Evolutionary conservation across 2,329 filamentous ascomycete genomes (phyloP).

Genomic region (Xylariaceae sp.): DNA sequence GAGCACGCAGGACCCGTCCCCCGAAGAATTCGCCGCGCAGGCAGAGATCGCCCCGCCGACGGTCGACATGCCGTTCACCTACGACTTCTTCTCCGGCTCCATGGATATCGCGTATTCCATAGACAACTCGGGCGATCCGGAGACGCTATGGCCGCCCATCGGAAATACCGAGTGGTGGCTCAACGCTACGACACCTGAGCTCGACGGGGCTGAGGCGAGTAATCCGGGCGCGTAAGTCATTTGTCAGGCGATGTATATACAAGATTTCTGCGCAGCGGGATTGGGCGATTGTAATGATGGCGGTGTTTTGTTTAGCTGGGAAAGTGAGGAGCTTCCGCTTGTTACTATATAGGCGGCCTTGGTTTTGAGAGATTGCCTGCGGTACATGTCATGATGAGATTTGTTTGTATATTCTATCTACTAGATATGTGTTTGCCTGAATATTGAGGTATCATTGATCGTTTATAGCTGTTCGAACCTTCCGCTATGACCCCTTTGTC

Average conservation of each 20-base stretch:
- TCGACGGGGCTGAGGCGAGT: background rate
- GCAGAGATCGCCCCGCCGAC: constrained; percentile 1
- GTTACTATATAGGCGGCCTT: too few species aligned
- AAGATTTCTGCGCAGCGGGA: too few species aligned
- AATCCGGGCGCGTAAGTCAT: background rate
- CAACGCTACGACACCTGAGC: constrained; percentile 5
- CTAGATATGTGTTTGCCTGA: too few species aligned
- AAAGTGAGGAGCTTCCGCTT: too few species aligned
- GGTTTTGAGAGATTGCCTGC: too few species aligned
- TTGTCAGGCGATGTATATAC: background rate
- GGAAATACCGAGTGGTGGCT: constrained; percentile 23
- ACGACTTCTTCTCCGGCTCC: constrained; percentile 13
- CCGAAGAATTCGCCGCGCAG: background rate
- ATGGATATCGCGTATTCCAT: constrained; percentile 26
- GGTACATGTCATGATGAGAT: too few species aligned
- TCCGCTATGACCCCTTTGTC: too few species aligned
- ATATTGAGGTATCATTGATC: too few species aligned
- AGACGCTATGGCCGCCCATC: constrained; percentile 25
- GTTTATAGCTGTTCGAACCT: too few species aligned
- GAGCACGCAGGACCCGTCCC: background rate
- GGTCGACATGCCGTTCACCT: constrained; percentile 10
- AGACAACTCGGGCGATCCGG: constrained; percentile 21
- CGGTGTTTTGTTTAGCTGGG: too few species aligned
- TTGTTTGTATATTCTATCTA: too few species aligned
- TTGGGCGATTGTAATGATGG: too few species aligned